These are phyloP conservation scores for Pleurotus tuber-regium DNA, from an alignment of 768 basidiomycete genomes.

Conservation along the genomic window DNA sequence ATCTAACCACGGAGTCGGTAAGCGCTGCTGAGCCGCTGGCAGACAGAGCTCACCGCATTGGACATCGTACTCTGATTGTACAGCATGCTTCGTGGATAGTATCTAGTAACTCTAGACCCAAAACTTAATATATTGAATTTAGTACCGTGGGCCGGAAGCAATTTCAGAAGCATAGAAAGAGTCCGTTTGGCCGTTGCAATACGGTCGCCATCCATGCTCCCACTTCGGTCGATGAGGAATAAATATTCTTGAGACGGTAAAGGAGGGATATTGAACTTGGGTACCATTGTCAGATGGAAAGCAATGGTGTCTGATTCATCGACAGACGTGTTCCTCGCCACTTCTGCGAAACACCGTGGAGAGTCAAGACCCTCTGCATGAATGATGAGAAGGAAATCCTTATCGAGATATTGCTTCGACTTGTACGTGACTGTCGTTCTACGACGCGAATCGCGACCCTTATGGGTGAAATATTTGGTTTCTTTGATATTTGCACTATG, in stretches of 20 bases:
- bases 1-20: background rate
- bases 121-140: slow-evolving; percentile 62
- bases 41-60: slow-evolving; percentile 31
- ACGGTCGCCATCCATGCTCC: slow-evolving; percentile 43
- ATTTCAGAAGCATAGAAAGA: slow-evolving; percentile 42
- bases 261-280: slow-evolving; percentile 43
- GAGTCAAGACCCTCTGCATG: slow-evolving; percentile 46
- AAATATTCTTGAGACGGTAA: slow-evolving; percentile 52
- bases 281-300: slow-evolving; percentile 54
- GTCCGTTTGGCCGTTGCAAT: slow-evolving; percentile 49
- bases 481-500: slow-evolving; percentile 34
- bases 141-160: slow-evolving; percentile 41
- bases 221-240: slow-evolving; percentile 58
- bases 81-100: slow-evolving; percentile 34
- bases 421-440: slow-evolving; percentile 36
- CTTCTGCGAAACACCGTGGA: slow-evolving; percentile 57
- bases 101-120: slow-evolving; percentile 23
- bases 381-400: slow-evolving; percentile 52
- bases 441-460: slow-evolving; percentile 33
- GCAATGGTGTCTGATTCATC: slow-evolving; percentile 35
- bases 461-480: slow-evolving; percentile 31
- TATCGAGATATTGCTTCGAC: slow-evolving; percentile 39
- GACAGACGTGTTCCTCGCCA: slow-evolving; percentile 22
- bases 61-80: slow-evolving; percentile 32
- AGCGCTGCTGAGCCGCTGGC: background rate